Percentiles rank a stretch among this genome's conserved stretches.
These are phyloP conservation scores for Peziza echinospora DNA, from an alignment of 495 filamentous ascomycete genomes.

Conservation along the genomic window DNA sequence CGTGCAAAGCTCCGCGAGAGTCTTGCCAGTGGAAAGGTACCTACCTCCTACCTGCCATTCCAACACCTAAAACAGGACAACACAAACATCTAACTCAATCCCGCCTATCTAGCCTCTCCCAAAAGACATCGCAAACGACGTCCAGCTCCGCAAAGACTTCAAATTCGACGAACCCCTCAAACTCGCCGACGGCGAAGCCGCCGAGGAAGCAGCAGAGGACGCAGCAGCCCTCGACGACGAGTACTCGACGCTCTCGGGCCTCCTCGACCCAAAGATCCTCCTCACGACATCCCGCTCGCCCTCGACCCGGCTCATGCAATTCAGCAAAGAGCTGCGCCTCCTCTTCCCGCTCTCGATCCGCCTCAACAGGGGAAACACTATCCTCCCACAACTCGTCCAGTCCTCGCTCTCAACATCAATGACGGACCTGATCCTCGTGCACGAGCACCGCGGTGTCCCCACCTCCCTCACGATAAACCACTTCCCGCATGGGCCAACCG, in stretches of 20 bases:
- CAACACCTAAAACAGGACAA: too few relatives aligned
- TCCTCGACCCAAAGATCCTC: conserved; percentile 70
- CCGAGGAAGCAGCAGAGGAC: conserved; percentile 28
- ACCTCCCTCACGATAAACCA: conserved; percentile 79
- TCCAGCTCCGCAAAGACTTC: conserved; percentile 62
- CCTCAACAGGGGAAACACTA: conserved; percentile 73
- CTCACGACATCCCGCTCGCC: conserved; percentile 83
- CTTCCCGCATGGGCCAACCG: conserved; percentile 82
- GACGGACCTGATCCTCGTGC: conserved; percentile 68
- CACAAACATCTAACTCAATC: conserved; percentile 7
- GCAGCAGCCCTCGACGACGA: conserved; percentile 78
- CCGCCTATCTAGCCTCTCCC: conserved; percentile 84
- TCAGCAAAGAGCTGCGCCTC: conserved; percentile 88
- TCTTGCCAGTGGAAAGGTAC: conserved; percentile 46
- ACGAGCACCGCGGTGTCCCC: conserved; percentile 84
- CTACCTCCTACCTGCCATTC: background rate
- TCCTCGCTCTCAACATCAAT: conserved; percentile 59
- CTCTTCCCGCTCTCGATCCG: conserved; percentile 78
- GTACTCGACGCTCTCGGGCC: conserved; percentile 63
- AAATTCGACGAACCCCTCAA: conserved; percentile 91
- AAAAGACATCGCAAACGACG: conserved; percentile 73
- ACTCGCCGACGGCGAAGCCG: conserved; percentile 62
- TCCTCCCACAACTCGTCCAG: conserved; percentile 62
- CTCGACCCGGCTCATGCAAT: conserved; percentile 59
- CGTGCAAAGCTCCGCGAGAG: conserved; percentile 67